Evolutionary conservation across 345 rosid genomes (phyloP).

Genomic region (Dipteronia dyeriana): DNA sequence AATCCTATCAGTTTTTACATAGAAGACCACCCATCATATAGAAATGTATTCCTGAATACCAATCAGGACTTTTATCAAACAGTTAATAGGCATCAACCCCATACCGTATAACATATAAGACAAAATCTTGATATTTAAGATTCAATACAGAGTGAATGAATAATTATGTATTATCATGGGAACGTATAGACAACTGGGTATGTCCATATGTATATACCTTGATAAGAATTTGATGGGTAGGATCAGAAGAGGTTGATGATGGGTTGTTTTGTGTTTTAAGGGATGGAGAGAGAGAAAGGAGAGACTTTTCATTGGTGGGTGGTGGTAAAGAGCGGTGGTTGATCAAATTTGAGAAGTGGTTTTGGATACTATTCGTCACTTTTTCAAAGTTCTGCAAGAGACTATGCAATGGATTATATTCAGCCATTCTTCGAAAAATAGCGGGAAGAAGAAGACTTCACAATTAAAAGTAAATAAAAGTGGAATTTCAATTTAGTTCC

Average conservation of each 20-base stretch:
- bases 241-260: conserved; percentile 16
- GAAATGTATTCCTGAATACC: conserved; percentile 6
- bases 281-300: conserved; percentile 35
- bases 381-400: conserved; percentile 47
- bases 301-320: conserved; percentile 27
- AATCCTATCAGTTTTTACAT: not conserved
- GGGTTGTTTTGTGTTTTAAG: conserved; percentile 21
- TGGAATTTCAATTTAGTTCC: too few species aligned
- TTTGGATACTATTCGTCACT: conserved; percentile 51
- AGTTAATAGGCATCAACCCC: conserved; percentile 21
- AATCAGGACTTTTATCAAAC: conserved; percentile 54
- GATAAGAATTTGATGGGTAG: conserved; percentile 29
- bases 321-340: conserved; percentile 19
- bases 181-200: not conserved
- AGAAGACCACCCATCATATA: not conserved
- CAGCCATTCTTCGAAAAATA: conserved; percentile 39
- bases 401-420: conserved; percentile 49
- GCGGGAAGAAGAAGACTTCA: not conserved
- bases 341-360: conserved; percentile 53
- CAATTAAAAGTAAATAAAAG: not conserved
- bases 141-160: not conserved
- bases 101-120: not conserved
- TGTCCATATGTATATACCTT: conserved; percentile 37
- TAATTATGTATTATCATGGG: not conserved
- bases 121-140: not conserved